Percentiles rank a stretch among this genome's conserved stretches.
Conservation (phyloP, 768 basidiomycete species). For the Gloeostereum incarnatum region DNA sequence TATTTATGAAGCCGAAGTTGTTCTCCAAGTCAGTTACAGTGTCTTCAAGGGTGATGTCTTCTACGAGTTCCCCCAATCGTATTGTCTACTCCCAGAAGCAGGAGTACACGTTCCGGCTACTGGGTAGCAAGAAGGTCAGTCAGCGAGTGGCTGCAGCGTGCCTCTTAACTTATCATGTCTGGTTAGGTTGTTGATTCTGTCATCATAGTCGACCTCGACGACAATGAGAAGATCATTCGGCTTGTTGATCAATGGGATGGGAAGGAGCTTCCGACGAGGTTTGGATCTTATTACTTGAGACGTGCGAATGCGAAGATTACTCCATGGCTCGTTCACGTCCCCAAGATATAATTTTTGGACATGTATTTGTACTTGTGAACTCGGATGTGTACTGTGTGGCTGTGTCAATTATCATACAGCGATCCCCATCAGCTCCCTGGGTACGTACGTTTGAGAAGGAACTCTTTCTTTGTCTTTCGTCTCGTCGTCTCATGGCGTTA, state of each 20-base stretch:
- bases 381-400: too few species aligned
- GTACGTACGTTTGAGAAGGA: too few species aligned
- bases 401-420: too few species aligned
- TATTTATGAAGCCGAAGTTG: conserved; percentile 37
- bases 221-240: conserved; percentile 48
- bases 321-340: conserved; percentile 45
- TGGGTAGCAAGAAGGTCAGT: conserved; percentile 42
- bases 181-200: conserved; percentile 49
- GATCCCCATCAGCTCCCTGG: too few species aligned
- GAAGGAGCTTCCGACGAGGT: conserved; percentile 37
- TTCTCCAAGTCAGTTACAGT: conserved; percentile 41
- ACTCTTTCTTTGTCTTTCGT: too few species aligned
- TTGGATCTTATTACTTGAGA: conserved; percentile 38
- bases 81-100: conserved; percentile 52
- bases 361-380: too few species aligned
- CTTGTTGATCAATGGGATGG: conserved; percentile 57
- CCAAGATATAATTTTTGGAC: too few species aligned
- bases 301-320: conserved; percentile 37
- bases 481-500: too few species aligned
- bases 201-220: conserved; percentile 55
- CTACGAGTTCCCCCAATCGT: conserved; percentile 48
- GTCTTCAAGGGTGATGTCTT: conserved; percentile 47
- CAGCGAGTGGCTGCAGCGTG: neutral
- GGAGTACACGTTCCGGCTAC: conserved; percentile 46
- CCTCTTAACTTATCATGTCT: too few species aligned